phyloP scores from a whole-genome alignment of 768 basidiomycete species.

The Auriscalpium microsporum region DNA sequence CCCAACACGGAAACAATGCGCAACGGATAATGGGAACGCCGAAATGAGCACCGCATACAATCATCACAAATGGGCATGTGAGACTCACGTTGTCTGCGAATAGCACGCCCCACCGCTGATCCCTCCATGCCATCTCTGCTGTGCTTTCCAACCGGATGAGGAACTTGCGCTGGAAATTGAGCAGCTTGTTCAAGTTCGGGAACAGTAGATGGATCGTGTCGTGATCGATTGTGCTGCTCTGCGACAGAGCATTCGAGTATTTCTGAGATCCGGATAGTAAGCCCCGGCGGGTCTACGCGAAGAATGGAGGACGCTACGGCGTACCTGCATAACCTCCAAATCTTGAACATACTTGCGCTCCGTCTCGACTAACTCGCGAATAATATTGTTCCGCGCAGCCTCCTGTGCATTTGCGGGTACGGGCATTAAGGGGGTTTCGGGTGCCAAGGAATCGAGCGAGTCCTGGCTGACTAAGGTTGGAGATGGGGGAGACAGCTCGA shows the following conservation, averaged over 20 bases:
- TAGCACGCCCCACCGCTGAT: conserved; percentile 80
- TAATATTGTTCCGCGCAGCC: conserved; percentile 63
- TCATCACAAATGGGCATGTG: conserved; percentile 13
- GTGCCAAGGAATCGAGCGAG: conserved; percentile 48
- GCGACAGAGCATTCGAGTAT: conserved; percentile 79
- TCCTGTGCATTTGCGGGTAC: conserved; percentile 51
- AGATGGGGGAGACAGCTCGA: conserved; percentile 47
- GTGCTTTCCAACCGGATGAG: conserved; percentile 84
- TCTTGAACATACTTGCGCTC: conserved; percentile 97
- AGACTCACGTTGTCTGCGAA: conserved; percentile 76
- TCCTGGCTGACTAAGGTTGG: conserved; percentile 39
- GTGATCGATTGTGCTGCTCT: conserved; percentile 79
- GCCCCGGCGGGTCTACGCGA: neutral
- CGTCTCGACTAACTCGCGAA: conserved; percentile 87
- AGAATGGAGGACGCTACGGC: conserved; percentile 18
- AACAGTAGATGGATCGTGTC: conserved; percentile 96
- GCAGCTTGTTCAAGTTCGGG: conserved; percentile 85
- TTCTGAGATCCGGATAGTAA: conserved; percentile 42
- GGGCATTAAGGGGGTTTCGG: conserved; percentile 32
- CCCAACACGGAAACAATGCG: conserved; percentile 24
- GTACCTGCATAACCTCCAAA: conserved; percentile 90
- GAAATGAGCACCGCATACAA: conserved; percentile 26
- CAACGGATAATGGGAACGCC: conserved; percentile 34
- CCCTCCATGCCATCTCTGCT: conserved; percentile 72
- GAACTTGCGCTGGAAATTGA: conserved; percentile 95